phyloP scores from a whole-genome alignment of 768 basidiomycete genomes.

The Auricularia cornea region DNA sequence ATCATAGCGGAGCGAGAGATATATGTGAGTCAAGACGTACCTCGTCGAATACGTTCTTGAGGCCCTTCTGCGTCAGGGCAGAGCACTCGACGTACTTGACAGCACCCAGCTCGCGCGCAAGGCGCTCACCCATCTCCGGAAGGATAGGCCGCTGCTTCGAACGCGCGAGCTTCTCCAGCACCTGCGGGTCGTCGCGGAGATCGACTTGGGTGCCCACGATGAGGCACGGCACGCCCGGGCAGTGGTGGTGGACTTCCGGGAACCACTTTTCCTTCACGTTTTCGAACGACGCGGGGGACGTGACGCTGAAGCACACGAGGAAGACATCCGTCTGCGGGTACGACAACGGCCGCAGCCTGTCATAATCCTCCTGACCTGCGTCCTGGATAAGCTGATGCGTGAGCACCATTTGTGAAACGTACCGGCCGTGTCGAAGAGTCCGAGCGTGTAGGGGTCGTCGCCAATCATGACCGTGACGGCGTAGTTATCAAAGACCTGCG shows the following conservation, averaged over 20 bases:
- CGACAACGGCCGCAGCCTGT: conserved; percentile 95
- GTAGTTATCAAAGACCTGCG: conserved; percentile 90
- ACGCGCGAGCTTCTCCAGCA: conserved; percentile 89
- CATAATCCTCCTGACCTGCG: conserved; percentile 98
- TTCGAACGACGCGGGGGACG: conserved; percentile 96
- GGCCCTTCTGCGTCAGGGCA: conserved; percentile 95
- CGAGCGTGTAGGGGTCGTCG: conserved; percentile 97
- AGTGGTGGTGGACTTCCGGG: conserved; percentile 99
- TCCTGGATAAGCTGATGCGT: conserved; percentile 3
- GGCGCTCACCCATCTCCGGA: conserved; percentile 81
- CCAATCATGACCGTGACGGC: conserved; percentile 99
- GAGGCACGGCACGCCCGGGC: conserved; percentile 97
- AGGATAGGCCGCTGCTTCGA: conserved; percentile 95
- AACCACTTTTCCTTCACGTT: conserved; percentile 99
- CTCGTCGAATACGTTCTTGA: conserved; percentile 99
- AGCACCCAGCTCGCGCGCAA: conserved; percentile 95
- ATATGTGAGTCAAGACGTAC: conserved; percentile 38
- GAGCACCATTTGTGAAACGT: conserved; percentile 24
- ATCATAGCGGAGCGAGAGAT: not conserved
- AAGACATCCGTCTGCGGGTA: conserved; percentile 99
- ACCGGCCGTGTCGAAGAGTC: conserved; percentile 98
- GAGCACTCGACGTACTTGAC: conserved; percentile 99
- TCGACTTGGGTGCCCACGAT: conserved; percentile 99
- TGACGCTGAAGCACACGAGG: conserved; percentile 98
- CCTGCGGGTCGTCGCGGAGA: conserved; percentile 85